A percentile compares a stretch with the other conserved stretches of the same genome.
Evolutionary conservation across 2,329 filamentous ascomycete species (phyloP).

Genomic region (Myriosclerotinia curreyana): DNA sequence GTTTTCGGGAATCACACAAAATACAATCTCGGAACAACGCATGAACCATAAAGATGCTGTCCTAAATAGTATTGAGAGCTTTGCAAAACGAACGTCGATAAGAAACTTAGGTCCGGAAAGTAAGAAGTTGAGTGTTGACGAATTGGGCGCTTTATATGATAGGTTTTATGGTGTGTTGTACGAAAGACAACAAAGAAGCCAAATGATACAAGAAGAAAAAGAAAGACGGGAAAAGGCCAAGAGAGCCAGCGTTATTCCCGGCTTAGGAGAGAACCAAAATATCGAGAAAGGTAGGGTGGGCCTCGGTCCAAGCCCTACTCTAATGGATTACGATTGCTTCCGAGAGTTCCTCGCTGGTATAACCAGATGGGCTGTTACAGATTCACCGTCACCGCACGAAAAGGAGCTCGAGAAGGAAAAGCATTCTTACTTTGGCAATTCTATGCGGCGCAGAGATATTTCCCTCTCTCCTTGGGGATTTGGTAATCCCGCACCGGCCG

Average conservation of each 20-base stretch:
- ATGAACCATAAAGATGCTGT: slow-evolving; percentile 93
- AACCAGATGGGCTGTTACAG: slow-evolving; percentile 88
- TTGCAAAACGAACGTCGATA: slow-evolving; percentile 94
- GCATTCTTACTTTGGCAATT: slow-evolving; percentile 60
- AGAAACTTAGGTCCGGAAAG: slow-evolving; percentile 93
- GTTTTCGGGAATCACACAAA: slow-evolving; percentile 92
- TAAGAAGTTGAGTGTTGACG: slow-evolving; percentile 81
- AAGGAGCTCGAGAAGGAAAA: slow-evolving; percentile 51
- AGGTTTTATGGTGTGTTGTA: slow-evolving; percentile 90
- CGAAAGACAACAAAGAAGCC: slow-evolving; percentile 80
- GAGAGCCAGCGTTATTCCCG: slow-evolving; percentile 48
- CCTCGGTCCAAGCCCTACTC: slow-evolving; percentile 79
- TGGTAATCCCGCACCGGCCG: slow-evolving; percentile 67
- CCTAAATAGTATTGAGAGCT: slow-evolving; percentile 92
- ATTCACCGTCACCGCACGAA: slow-evolving; percentile 64
- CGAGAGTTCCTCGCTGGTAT: slow-evolving; percentile 88
- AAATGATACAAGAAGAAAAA: slow-evolving; percentile 73
- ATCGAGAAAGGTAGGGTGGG: slow-evolving; percentile 84
- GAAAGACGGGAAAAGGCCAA: slow-evolving; percentile 63
- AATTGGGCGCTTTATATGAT: slow-evolving; percentile 88
- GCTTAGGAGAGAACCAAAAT: slow-evolving; percentile 45
- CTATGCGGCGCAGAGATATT: slow-evolving; percentile 44
- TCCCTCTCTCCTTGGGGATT: slow-evolving; percentile 52
- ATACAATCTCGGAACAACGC: slow-evolving; percentile 83
- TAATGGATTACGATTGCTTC: slow-evolving; percentile 98